A percentile compares a stretch with the other conserved stretches of the same genome.
These are phyloP conservation scores for Hypoxylon fragiforme DNA, from an alignment of 495 filamentous ascomycete genomes.

Conservation along the genomic window DNA sequence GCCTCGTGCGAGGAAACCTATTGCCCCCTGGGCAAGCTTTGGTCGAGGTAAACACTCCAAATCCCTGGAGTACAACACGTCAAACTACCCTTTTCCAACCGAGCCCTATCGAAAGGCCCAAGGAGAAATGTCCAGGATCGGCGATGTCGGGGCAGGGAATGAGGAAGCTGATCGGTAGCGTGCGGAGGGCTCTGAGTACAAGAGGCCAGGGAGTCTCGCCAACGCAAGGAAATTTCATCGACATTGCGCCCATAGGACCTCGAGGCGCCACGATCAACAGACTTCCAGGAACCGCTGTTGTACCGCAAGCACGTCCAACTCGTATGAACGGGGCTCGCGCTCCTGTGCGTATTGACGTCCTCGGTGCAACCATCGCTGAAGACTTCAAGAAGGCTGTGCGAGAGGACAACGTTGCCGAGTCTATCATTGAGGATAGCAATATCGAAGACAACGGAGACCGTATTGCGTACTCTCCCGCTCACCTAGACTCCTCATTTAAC, in stretches of 20 bases:
- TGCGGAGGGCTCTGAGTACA: conserved; percentile 83
- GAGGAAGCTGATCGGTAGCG: conserved; percentile 82
- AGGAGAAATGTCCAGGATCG: conserved; percentile 47
- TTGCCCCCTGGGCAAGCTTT: conserved; percentile 76
- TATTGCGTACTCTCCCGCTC: conserved; percentile 45
- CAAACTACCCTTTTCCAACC: conserved; percentile 56
- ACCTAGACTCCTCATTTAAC: conserved; percentile 43
- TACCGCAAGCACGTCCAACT: conserved; percentile 53
- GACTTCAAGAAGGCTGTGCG: conserved; percentile 69
- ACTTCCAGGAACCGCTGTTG: conserved; percentile 57
- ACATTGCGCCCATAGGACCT: conserved; percentile 55
- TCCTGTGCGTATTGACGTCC: conserved; percentile 68
- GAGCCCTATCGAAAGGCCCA: conserved; percentile 38
- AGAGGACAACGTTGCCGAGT: conserved; percentile 55
- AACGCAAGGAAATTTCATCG: conserved; percentile 51
- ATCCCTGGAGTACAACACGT: conserved; percentile 46
- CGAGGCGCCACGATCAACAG: conserved; percentile 54
- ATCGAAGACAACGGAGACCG: conserved; percentile 13
- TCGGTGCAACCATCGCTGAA: conserved; percentile 76
- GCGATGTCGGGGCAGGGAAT: conserved; percentile 67
- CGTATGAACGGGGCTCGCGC: conserved; percentile 46
- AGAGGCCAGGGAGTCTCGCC: conserved; percentile 55
- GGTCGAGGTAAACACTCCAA: conserved; percentile 70
- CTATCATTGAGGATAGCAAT: conserved; percentile 17
- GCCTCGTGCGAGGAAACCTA: conserved; percentile 80